A percentile compares a stretch with the other conserved stretches of the same genome.
These are phyloP conservation scores for Jacaranda mimosifolia DNA, from an alignment of 257 asterid species.

Conservation along the genomic window DNA sequence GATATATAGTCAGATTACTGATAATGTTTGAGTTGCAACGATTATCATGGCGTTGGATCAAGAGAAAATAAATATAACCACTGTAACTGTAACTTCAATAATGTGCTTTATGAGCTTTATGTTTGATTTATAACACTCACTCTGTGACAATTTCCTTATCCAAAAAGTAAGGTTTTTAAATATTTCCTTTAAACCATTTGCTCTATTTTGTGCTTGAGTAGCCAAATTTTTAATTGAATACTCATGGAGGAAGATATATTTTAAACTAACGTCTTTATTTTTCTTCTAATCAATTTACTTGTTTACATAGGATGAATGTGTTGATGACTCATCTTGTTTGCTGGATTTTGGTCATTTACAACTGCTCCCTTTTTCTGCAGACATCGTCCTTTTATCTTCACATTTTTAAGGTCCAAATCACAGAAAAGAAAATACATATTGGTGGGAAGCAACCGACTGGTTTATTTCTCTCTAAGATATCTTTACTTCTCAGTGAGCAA, in stretches of 20 bases:
- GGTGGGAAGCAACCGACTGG: conserved; percentile 98
- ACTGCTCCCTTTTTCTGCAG: conserved; percentile 59
- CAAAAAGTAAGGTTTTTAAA: neutral
- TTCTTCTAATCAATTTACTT: conserved; percentile 23
- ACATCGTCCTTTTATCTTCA: conserved; percentile 90
- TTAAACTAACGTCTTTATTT: neutral
- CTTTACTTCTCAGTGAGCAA: conserved; percentile 83
- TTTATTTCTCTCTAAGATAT: conserved; percentile 69
- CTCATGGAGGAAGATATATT: conserved; percentile 4
- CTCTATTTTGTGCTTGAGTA: neutral
- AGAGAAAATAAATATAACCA: conserved; percentile 11
- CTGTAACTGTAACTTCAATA: conserved; percentile 12
- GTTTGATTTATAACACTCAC: conserved; percentile 7
- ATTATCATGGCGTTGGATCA: conserved; percentile 19
- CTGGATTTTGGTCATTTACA: conserved; percentile 30
- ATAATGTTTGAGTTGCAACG: conserved; percentile 10
- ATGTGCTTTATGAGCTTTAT: conserved; percentile 23
- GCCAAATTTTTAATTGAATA: conserved; percentile 10
- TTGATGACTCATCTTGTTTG: conserved; percentile 27
- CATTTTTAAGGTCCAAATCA: conserved; percentile 81
- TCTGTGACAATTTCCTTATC: conserved; percentile 16
- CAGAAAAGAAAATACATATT: conserved; percentile 78
- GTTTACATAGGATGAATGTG: conserved; percentile 20
- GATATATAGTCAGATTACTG: conserved; percentile 28
- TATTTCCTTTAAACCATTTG: conserved; percentile 1